These are phyloP conservation scores for Diversispora eburnea DNA, from an alignment of 192 early-diverging fungal genomes.

Conservation along the genomic window DNA sequence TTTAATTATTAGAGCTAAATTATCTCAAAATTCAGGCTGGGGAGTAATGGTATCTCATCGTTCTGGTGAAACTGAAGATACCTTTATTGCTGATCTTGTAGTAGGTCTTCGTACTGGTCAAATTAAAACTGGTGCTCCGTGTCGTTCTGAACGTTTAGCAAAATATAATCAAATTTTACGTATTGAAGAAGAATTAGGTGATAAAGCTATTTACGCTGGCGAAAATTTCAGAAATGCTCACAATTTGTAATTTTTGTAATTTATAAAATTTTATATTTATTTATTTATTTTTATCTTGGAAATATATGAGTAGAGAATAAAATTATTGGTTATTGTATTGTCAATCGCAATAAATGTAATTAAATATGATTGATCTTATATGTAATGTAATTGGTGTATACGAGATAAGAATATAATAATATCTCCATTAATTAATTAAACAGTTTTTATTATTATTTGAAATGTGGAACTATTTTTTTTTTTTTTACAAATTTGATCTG, in stretches of 20 bases:
- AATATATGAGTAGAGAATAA: too few relatives aligned
- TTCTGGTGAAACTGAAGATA: constrained; percentile 98
- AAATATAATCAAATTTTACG: constrained; percentile 99
- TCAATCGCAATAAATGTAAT: too few relatives aligned
- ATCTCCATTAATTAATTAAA: too few relatives aligned
- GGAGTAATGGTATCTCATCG: constrained; percentile 99
- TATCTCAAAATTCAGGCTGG: constrained; percentile 87
- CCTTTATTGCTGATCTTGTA: constrained; percentile 90
- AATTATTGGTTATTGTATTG: too few relatives aligned
- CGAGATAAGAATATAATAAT: too few relatives aligned
- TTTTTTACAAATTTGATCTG: too few relatives aligned
- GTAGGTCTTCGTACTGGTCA: constrained; percentile 94
- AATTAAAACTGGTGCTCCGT: constrained; percentile 99
- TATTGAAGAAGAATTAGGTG: constrained; percentile 96
- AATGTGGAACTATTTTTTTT: too few relatives aligned
- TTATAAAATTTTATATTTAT: neutral
- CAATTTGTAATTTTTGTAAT: constrained; percentile 42
- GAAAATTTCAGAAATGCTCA: constrained; percentile 81
- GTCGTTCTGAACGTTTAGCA: constrained; percentile 93
- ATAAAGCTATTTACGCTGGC: constrained; percentile 90
- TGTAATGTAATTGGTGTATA: too few relatives aligned
- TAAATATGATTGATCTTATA: too few relatives aligned
- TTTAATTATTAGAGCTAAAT: constrained; percentile 39
- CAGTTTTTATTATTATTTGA: too few relatives aligned
- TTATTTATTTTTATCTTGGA: neutral